Base-by-base conservation (phyloP, 371 early-diverging fungal genomes). In the Astathelohania contejeani region DNA sequence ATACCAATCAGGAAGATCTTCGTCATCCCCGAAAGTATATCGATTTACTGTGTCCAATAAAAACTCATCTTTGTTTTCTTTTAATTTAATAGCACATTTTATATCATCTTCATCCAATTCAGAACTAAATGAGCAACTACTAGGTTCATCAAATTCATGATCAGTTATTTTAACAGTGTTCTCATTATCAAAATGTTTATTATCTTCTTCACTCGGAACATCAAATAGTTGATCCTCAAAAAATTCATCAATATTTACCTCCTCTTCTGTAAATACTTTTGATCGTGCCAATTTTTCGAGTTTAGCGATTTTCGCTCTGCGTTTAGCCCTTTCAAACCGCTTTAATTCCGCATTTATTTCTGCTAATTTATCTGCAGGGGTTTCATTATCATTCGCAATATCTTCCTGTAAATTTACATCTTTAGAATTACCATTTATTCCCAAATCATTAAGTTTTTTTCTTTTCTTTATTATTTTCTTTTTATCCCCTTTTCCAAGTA, bases 221-320 rank as follows among this genome's bases (percentile, higher is more conserved):
- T 43, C 7, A 43, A 43, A 23, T 43, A 6, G 23, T 48, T 7
- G 7, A 50, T 55, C 45, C 32, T 58, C 53, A 19, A 58, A 42
- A 0, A 65, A 45, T 45, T 69, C 61, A 32, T 71, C 64, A 35
- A 69, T 78, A 69, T 80, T 79, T 39, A 78, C 79, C 65, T 81
- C 76, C 43, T 78, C 78, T 19, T 81, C 79, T 28, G 82, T 78
- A 77, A 79, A 79, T 71, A 76, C 73, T 55, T 77, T 76, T 39
- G 79, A 78, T 32, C 55, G 40, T 64, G 57, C 40, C 53, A 49
- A 24, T 79, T 73, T 75, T 22, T 66, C 70, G 26, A 66, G 60
- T 16, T 78, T 76, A 38, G 79, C 7, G 19, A 32, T 37, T 26
- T 12, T 1, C 23, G 51, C 49, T n/a, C 49, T 55, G 0, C 45